Evolutionary conservation across 1,139 yeast genomes (phyloP), one percentile per base, ranked within the genome.

Genomic region (Kluyveromyces sp.): DNA sequence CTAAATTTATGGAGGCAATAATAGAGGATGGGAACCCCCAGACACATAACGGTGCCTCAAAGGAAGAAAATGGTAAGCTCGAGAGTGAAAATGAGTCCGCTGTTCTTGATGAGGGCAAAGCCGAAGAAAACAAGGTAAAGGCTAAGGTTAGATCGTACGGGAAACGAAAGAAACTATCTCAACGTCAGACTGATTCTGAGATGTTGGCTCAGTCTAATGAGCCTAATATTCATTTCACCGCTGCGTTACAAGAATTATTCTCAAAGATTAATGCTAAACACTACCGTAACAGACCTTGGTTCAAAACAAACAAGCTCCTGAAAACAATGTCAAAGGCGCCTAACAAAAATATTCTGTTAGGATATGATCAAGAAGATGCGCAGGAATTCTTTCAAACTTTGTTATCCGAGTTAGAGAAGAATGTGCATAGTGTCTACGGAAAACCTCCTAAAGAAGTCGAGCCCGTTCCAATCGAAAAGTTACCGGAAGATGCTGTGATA

Each of bases 351-450:
- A 74, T 87, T 50, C 79, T 87, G 56, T 65, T 80, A 39, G 92
- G 95, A 1, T 85, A 86, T 57, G 87, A 84, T 56, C 96, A 87
- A 64, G 96, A 87, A 63, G 96, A 87, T 64, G 96, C 96, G 0
- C 96, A 88, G 64, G 96, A 87, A 61, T 87, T 87, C 56, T 87
- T 87, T 66, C 96, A 87, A 61, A 76, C 84, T 49, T 75, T 87
- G 3, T 72, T 87, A 72, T 72, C 75, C 36, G 76, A 83, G 43
- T 68, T 87, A 41, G 96, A 87, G 60, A 75, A 74, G 42, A 94
- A 87, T 42, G 57, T 57, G 30, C 64, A 64, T 43, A 49, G 56
- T 9, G 22, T 51, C 26, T 37, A 38, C 25, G 48, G 42, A 33
- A 46, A 41, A 32, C 34, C 44, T 12, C 31, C 40, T 11, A 36